Evolutionary conservation across 2,329 filamentous ascomycete species (phyloP).

Genomic region (Pseudopyricularia cyperi): DNA sequence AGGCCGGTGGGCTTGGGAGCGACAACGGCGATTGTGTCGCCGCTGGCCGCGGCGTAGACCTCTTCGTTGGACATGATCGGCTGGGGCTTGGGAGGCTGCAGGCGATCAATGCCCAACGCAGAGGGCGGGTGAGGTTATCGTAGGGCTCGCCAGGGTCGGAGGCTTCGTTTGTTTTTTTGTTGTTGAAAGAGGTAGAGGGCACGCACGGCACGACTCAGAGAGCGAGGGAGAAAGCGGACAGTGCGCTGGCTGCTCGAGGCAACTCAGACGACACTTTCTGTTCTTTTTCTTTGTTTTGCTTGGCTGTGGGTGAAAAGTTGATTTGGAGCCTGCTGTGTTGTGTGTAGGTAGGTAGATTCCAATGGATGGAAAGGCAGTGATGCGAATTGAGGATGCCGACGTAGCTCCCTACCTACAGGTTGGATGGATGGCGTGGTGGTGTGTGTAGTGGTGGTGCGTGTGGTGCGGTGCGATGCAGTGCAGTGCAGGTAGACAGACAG

Average conservation of each 20-base stretch:
- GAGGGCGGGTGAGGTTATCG: neutral
- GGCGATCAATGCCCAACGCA: slow-evolving; percentile 8
- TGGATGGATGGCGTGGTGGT: slow-evolving; percentile 1
- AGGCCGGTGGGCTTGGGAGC: slow-evolving; percentile 31
- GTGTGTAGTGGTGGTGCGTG: neutral
- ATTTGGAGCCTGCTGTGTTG: neutral
- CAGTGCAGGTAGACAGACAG: neutral
- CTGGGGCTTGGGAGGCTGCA: slow-evolving; percentile 11
- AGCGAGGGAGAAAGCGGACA: neutral
- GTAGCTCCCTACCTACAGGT: neutral
- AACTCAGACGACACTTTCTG: slow-evolving; percentile 1
- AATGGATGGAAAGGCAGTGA: slow-evolving; percentile 2
- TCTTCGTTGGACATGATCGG: slow-evolving; percentile 41
- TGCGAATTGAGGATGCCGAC: slow-evolving; percentile 1
- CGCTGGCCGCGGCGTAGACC: slow-evolving; percentile 32
- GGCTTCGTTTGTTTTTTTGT: neutral
- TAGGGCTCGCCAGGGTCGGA: slow-evolving; percentile 1
- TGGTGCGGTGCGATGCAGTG: too few species aligned
- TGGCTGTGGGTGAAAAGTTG: neutral
- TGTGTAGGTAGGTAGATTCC: neutral
- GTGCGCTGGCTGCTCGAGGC: slow-evolving; percentile 1
- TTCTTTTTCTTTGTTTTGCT: neutral
- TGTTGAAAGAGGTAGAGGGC: neutral
- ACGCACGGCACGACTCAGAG: neutral
- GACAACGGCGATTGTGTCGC: slow-evolving; percentile 13